Base-by-base conservation (phyloP, 345 rosid species). In the Capsella bursapastoris region DNA sequence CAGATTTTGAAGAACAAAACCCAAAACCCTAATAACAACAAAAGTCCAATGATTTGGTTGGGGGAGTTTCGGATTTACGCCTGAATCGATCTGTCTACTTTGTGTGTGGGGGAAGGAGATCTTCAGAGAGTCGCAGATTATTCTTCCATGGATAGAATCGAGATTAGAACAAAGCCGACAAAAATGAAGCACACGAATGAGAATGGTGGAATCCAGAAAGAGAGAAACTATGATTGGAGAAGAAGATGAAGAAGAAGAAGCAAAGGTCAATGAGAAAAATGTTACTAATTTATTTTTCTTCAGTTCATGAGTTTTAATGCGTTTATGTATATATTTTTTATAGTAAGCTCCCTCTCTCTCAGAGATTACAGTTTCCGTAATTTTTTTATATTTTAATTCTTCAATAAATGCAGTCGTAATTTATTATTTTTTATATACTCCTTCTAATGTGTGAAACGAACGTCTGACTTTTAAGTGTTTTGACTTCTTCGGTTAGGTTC, bases 361-460 rank as follows among this genome's bases (percentile, higher is more conserved):
- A 22, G 71, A 64, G 71, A 64, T 56, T 22, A 38, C 65, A 57
- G 77, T 58, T 68, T 55, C 40, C 6, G 64, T 68, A 22, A 22
- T 22, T 22, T 22, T 22, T 22, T 22, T 22, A 1, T 14, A 50
- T 44, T 22, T 63, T 47, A 56, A 64, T 64, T 70, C 66, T 47
- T 56, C 58, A 56, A 27, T 70, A 56, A 76, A 70, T 76, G 71
- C 75, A 16, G 64, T 56, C 44, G 22, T 29, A 74, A 25, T 18
- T 6, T 15, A 27, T 61, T 60, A 40, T 22, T 10, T 15, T 14
- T 25, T 12, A 3, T 22, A 22, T 22, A 22, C 25, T 22, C 25
- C 25, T 22, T 22, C 25, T 22, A 22, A 22, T 22, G 25, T 22
- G 25, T 22, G 25, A 22, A 22, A 22, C 25, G 25, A 22, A 22